phyloP scores from a whole-genome alignment of 1,284 basidiomycete genomes.

The Sporisorium exsertum region DNA sequence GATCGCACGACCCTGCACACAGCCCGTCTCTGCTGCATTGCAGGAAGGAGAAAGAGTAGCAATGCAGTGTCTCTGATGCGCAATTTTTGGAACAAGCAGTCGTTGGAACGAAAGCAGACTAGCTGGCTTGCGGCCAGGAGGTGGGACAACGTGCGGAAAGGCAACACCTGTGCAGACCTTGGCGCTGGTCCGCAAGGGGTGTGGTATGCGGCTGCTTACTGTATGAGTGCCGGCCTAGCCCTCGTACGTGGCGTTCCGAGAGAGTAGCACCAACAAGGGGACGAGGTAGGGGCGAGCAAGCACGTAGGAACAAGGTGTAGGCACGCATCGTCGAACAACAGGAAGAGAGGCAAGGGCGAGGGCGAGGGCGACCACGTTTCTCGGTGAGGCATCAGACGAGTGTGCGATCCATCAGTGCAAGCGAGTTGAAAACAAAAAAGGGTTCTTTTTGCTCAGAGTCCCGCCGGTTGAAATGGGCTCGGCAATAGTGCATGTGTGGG shows the following conservation, averaged over 20 bases:
- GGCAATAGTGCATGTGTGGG: neutral
- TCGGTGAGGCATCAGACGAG: too few relatives aligned
- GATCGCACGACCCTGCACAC: conserved; percentile 10
- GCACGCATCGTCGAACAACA: neutral
- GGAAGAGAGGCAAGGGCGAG: neutral
- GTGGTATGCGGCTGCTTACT: neutral
- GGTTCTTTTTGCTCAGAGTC: neutral
- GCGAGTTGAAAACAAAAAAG: neutral
- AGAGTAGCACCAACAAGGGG: neutral
- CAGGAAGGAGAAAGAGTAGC: neutral
- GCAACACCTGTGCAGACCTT: neutral
- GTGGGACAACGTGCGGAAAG: neutral
- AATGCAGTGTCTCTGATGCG: neutral
- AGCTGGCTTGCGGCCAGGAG: too few relatives aligned
- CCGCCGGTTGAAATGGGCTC: neutral
- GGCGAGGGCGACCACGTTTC: too few relatives aligned
- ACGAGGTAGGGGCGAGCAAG: neutral
- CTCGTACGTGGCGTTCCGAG: neutral
- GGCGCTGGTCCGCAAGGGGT: neutral
- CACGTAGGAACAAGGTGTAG: neutral
- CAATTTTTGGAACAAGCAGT: too few relatives aligned
- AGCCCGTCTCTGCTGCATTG: neutral
- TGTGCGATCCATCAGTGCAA: conserved; percentile 7
- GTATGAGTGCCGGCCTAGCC: neutral
- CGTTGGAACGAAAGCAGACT: too few relatives aligned